These are phyloP conservation scores for Candida awuae DNA, from an alignment of 805 yeast genomes.

Conservation along the genomic window DNA sequence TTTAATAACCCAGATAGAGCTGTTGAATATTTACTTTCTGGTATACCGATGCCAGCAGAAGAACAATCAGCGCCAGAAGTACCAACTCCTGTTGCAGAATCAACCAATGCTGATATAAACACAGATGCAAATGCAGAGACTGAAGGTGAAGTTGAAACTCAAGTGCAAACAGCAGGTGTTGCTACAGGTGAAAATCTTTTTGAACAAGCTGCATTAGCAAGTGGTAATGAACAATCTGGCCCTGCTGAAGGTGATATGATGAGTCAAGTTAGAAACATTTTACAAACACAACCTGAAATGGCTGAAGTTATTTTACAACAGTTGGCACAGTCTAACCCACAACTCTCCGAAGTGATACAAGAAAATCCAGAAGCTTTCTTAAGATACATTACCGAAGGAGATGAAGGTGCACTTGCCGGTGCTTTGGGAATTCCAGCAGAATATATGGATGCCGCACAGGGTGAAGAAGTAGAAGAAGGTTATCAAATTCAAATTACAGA, in stretches of 20 bases:
- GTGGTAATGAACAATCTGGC: slow-evolving; percentile 26
- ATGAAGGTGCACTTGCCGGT: slow-evolving; percentile 43
- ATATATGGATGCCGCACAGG: slow-evolving; percentile 30
- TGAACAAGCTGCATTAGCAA: slow-evolving; percentile 42
- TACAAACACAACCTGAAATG: slow-evolving; percentile 82
- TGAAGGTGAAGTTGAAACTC: slow-evolving; percentile 23
- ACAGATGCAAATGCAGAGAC: slow-evolving; percentile 27
- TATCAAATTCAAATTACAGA: slow-evolving; percentile 50
- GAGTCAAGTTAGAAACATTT: slow-evolving; percentile 62
- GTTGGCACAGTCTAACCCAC: slow-evolving; percentile 75
- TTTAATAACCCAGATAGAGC: slow-evolving; percentile 97
- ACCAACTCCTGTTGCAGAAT: slow-evolving; percentile 19
- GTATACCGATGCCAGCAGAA: slow-evolving; percentile 36
- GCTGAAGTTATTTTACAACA: slow-evolving; percentile 78
- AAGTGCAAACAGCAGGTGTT: not conserved
- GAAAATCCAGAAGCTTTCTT: slow-evolving; percentile 86
- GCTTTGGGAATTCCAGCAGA: slow-evolving; percentile 35
- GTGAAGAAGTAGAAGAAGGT: slow-evolving; percentile 34
- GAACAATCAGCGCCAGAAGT: slow-evolving; percentile 11
- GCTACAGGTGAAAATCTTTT: slow-evolving; percentile 37
- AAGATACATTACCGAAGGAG: slow-evolving; percentile 59
- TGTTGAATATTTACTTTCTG: slow-evolving; percentile 86
- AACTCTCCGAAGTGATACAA: slow-evolving; percentile 70
- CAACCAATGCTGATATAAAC: slow-evolving; percentile 10
- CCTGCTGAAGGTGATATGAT: slow-evolving; percentile 28